phyloP scores from a whole-genome alignment of 2,329 filamentous ascomycete genomes.

The Aspergillus sp. region DNA sequence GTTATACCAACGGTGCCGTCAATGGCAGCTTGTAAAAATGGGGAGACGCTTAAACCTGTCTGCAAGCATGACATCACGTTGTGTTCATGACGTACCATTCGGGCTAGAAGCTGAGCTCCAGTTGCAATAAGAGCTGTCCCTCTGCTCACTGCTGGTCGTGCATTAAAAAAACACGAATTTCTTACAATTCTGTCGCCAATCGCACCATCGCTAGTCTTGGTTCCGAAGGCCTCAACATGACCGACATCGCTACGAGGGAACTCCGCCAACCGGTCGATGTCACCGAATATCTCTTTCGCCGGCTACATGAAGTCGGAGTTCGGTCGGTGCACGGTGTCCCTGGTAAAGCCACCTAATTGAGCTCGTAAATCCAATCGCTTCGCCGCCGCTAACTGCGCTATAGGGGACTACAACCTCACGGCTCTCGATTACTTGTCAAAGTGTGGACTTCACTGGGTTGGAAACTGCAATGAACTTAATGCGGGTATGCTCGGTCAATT shows the following conservation, averaged over 20 bases:
- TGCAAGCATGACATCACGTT: slow-evolving; percentile 24
- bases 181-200: background rate
- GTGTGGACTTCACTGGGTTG: slow-evolving; percentile 57
- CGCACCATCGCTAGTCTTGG: background rate
- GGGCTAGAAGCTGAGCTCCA: background rate
- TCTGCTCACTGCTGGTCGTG: background rate
- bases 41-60: background rate
- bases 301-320: slow-evolving; percentile 51
- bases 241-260: slow-evolving; percentile 45
- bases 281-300: slow-evolving; percentile 51
- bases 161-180: background rate
- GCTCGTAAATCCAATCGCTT: background rate
- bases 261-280: slow-evolving; percentile 47
- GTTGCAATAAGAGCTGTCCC: background rate
- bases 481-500: slow-evolving; percentile 42
- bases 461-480: slow-evolving; percentile 63
- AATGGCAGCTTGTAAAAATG: background rate
- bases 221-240: slow-evolving; percentile 17
- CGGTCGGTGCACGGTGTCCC: slow-evolving; percentile 53
- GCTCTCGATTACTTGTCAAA: slow-evolving; percentile 59
- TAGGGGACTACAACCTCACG: slow-evolving; percentile 66
- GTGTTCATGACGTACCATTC: slow-evolving; percentile 20
- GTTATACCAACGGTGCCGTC: background rate
- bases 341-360: slow-evolving; percentile 43
- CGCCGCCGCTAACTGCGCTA: background rate